Base-by-base conservation (phyloP, 1,139 yeast genomes). In the Saccharomycopsis hybrid region DNA sequence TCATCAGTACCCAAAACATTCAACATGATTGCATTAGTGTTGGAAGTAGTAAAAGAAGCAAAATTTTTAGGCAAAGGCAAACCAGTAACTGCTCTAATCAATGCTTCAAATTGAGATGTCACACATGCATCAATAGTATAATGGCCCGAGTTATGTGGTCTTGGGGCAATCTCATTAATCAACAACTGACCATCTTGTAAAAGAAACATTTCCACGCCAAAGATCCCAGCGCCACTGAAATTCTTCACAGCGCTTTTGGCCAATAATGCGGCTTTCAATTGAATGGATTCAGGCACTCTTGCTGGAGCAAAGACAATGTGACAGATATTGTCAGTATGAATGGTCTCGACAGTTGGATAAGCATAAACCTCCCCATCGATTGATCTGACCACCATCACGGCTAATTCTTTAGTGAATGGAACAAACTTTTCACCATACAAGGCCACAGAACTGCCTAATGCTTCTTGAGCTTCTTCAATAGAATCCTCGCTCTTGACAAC, bases 61-160 rank as follows among this genome's bases (percentile, higher is more conserved):
- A 88, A 85, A 55, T 77, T 76, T 56, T 78, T 76, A 40, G 97
- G 96, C 73, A 94, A 75, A 40, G 98, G 97, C 62, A 92, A 73
- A 18, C 92, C 95, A 36, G 85, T 70, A 37, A 92, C 88, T 1
- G 97, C 95, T 60, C 99, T 79, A 18, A 92, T 74, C 59, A 92
- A 97, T 1, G 98, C 97, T 68, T 92, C 99, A 62, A 92, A 92
- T 67, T 92, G 99, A 0, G 96, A 86, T 2, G 97, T 89, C 3
- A 88, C 90, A 68, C 98, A 92, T 0, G 97, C 97, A 63, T 94
- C 96, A 51, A 89, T 90, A 7, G 98, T 92, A 66, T 89, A 92
- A 65, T 92, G 99, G 38, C 98, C 99, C 2, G 97, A 89, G 65
- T 92, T 92, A 64, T 92, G 99, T 37, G 98, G 98, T 65, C 99